A percentile compares a stretch with the other conserved stretches of the same genome.
phyloP scores from a whole-genome alignment of 257 asterid genomes.

The Oldenlandia corymbosa region DNA sequence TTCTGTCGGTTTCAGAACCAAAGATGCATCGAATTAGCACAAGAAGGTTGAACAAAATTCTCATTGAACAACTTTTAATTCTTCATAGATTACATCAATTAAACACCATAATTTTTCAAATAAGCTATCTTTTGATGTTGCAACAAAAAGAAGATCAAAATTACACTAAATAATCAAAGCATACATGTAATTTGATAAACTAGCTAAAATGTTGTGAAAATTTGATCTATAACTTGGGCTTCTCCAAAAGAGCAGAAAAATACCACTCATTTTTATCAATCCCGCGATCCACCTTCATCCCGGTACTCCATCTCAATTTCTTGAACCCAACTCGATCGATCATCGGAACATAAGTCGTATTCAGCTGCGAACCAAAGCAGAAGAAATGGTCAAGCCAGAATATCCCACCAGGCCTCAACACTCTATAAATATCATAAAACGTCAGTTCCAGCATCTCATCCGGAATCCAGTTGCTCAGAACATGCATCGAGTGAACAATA shows the following conservation, averaged over 20 bases:
- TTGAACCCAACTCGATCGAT: conserved; percentile 42
- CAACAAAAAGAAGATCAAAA: too few species aligned
- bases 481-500: conserved; percentile 58
- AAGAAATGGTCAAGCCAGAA: conserved; percentile 64
- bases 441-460: conserved; percentile 39
- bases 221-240: conserved; percentile 28
- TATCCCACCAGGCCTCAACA: conserved; percentile 55
- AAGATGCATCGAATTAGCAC: too few species aligned
- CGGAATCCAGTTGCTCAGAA: conserved; percentile 56
- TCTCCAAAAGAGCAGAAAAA: conserved; percentile 53
- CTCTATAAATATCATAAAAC: conserved; percentile 45
- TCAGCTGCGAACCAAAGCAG: conserved; percentile 50
- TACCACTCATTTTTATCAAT: conserved; percentile 47
- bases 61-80: too few species aligned
- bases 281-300: conserved; percentile 50
- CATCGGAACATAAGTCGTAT: conserved; percentile 43
- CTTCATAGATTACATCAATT: too few species aligned
- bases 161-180: too few species aligned
- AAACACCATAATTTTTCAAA: too few species aligned
- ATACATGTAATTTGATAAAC: too few species aligned
- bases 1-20: too few species aligned
- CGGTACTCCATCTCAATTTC: conserved; percentile 43
- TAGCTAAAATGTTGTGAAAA: too few species aligned
- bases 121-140: too few species aligned
- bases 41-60: too few species aligned